Evolutionary conservation across 306 rosid species (phyloP), one percentile per base, ranked within the genome.

Genomic region (Cicer arietinum): DNA sequence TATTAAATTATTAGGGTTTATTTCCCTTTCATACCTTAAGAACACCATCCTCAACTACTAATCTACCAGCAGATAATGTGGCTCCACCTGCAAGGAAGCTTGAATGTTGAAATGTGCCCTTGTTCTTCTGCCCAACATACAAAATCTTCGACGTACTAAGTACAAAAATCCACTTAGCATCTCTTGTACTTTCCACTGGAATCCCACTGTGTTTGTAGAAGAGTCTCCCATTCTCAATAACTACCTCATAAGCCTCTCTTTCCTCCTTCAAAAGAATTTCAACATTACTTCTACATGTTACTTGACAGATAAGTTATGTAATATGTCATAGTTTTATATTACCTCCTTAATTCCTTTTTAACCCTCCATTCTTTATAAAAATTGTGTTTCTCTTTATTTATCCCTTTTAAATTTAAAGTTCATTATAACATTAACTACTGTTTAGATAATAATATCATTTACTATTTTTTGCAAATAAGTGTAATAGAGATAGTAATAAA

Each of bases 1-100:
- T 59, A 4, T 5, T 37, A 43, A 7, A 52, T 72, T 65, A 44
- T 13, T 41, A 11, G 1, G 10, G 57, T 60, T 35, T 50, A 4
- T 65, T 64, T 47, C 10, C 45, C 50, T 30, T 68, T 64, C 59
- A 12, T 87, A 92, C 96, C 98, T 86, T 92, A 18, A 92, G 89
- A 86, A 85, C 69, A 25, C 96, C 98, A 41, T 82, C 60, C 39
- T 90, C 91, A 9, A 62, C 88, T 56, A 85, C 88, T 75, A 92
- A 85, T 84, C 96, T 84, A 76, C 98, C 98, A 1, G 91, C 98
- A 6, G 98, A 89, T 72, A 92, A 85, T 20, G 98, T 90, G 41
- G 98, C 98, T 50, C 96, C 98, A 1, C 98, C 98, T 43, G 98
- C 96, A 77, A 92, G 84, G 84, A 92, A 92, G 77, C 98, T 92